Evolutionary conservation across 1,284 basidiomycete species (phyloP), one percentile per base, ranked within the genome.

Genomic region (Chalciporus sp.): DNA sequence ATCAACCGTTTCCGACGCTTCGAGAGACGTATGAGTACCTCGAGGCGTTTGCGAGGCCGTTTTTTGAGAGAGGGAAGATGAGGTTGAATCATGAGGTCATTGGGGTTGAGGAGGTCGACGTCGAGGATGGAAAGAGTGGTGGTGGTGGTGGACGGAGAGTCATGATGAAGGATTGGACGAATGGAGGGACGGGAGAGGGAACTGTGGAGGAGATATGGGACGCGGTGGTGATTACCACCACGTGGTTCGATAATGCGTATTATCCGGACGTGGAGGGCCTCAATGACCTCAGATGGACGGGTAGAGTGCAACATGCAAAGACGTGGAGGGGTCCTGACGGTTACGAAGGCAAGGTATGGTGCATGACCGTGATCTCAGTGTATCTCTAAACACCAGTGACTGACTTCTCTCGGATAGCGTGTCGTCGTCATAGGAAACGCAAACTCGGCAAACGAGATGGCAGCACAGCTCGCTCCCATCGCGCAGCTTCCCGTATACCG

Each of bases 371-470:
- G 14, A 16, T 16, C 12, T 9, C n/a, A n/a, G n/a, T n/a, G n/a
- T 20, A 16, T 20, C 20, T 10, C 20, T 27, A 26, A 27, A 23
- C 6, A 6, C 6, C 23, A 23, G 23, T 23, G 23, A 17, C 16
- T 17, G n/a, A 26, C 35, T 10, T 52, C 14, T n/a, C 8, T 17
- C 11, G 14, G 16, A 23, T 41, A 81, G 80, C 72, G 73, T 19
- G 68, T 72, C 28, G 65, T 78, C 0, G 70, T 81, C 12, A 64
- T 81, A 4, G 79, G 75, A 10, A 80, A 79, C 23, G 79, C 74
- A 12, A 78, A 79, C 48, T 79, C 78, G 0, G 69, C 73, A 23
- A 80, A 80, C 58, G 78, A 81, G 43, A 76, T 81, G 33, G 74
- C 76, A 2, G 70, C 75, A 1, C 76, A 79, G 42, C 68, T 80